Conservation (phyloP, 306 rosid genomes). For the Betula pendula region DNA sequence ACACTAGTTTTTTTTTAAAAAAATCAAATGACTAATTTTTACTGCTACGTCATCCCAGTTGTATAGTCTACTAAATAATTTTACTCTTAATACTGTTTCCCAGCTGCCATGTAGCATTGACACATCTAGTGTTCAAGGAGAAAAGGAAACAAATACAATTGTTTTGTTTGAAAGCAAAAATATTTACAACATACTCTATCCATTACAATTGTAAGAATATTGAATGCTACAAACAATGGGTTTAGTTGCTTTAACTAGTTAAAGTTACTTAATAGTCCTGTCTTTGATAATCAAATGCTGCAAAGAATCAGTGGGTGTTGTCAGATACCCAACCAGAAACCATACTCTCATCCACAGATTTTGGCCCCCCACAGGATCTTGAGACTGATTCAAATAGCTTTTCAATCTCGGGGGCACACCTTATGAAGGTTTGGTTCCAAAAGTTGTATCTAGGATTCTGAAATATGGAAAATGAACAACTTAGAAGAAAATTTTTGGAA, state of each 20-base stretch:
- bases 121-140: not conserved
- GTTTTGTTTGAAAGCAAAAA: not conserved
- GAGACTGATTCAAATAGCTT: slow-evolving; percentile 96
- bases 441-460: slow-evolving; percentile 94
- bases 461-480: slow-evolving; percentile 2
- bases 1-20: too few relatives aligned
- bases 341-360: slow-evolving; percentile 89
- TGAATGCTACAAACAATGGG: not conserved
- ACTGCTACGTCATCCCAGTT: too few relatives aligned
- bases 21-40: too few relatives aligned
- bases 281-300: not conserved
- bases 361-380: slow-evolving; percentile 94
- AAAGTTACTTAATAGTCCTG: not conserved
- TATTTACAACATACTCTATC: not conserved
- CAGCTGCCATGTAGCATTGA: too few relatives aligned
- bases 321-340: slow-evolving; percentile 88
- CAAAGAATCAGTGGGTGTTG: slow-evolving; percentile 37
- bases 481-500: not conserved
- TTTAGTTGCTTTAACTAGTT: slow-evolving; percentile 1
- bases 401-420: slow-evolving; percentile 97
- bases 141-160: not conserved
- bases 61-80: too few relatives aligned
- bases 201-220: not conserved
- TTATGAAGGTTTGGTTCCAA: slow-evolving; percentile 88
- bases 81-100: too few relatives aligned